A percentile compares a stretch with the other conserved stretches of the same genome.
Evolutionary conservation across 2,329 filamentous ascomycete genomes (phyloP).

Genomic region (Xylariaceae sp.): DNA sequence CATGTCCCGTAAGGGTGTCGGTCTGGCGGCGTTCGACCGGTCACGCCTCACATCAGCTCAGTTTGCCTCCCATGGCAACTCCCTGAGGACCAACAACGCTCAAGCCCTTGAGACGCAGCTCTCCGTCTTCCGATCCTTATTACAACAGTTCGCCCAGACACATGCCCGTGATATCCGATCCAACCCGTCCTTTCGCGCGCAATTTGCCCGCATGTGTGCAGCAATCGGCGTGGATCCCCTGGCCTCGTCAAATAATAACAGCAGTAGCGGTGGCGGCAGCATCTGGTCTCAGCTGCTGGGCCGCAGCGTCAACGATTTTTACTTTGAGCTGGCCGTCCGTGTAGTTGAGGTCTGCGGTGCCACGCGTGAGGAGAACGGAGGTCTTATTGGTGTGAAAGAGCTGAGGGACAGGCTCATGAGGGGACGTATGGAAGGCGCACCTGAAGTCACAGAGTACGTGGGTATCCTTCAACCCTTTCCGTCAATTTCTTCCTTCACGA

Average conservation of each 20-base stretch:
- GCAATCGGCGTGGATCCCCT: slow-evolving; percentile 95
- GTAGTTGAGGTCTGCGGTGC: slow-evolving; percentile 89
- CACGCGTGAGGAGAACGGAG: slow-evolving; percentile 86
- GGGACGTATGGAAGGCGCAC: slow-evolving; percentile 69
- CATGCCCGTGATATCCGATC: slow-evolving; percentile 95
- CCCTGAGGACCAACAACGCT: slow-evolving; percentile 78
- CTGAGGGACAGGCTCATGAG: slow-evolving; percentile 71
- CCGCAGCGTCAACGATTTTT: slow-evolving; percentile 92
- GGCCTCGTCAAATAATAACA: slow-evolving; percentile 50
- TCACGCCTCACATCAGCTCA: slow-evolving; percentile 80
- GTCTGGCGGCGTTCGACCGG: slow-evolving; percentile 85
- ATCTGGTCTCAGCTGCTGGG: slow-evolving; percentile 94
- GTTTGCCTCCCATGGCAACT: slow-evolving; percentile 85
- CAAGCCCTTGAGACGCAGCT: slow-evolving; percentile 88
- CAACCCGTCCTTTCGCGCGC: slow-evolving; percentile 88
- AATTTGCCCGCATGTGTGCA: slow-evolving; percentile 97
- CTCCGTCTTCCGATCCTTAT: slow-evolving; percentile 88
- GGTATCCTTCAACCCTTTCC: background rate
- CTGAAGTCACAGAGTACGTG: slow-evolving; percentile 70
- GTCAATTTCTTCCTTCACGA: background rate
- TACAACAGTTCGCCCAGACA: slow-evolving; percentile 92
- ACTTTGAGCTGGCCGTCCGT: slow-evolving; percentile 93
- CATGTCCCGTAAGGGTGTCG: slow-evolving; percentile 78
- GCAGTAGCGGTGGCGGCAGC: slow-evolving; percentile 54
- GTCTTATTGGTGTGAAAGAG: slow-evolving; percentile 80